Evolutionary conservation across 2,329 filamentous ascomycete species (phyloP).

Genomic region (Claviceps sp.): DNA sequence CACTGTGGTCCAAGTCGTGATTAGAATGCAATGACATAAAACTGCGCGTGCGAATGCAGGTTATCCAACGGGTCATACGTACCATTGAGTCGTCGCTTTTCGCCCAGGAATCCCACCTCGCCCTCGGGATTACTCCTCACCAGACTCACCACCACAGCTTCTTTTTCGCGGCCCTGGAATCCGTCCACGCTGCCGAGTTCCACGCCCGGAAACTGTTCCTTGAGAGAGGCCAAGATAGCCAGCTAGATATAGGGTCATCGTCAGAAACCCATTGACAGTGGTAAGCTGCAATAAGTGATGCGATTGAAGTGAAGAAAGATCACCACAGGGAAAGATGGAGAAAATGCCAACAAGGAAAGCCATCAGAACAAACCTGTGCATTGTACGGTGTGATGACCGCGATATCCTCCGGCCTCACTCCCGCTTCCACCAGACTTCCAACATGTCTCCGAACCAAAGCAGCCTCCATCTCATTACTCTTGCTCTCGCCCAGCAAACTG

Average conservation of each 20-base stretch:
- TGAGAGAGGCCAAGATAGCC: conserved; percentile 64
- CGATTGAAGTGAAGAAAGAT: too few relatives aligned
- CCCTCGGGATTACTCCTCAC: conserved; percentile 78
- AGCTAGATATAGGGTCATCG: conserved; percentile 34
- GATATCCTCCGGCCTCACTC: conserved; percentile 71
- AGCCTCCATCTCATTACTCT: conserved; percentile 87
- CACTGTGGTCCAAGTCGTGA: conserved; percentile 43
- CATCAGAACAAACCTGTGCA: conserved; percentile 54
- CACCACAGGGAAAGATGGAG: too few relatives aligned
- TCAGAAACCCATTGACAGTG: conserved; percentile 1
- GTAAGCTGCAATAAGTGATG: too few relatives aligned
- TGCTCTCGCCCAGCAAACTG: conserved; percentile 46
- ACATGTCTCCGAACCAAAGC: conserved; percentile 70
- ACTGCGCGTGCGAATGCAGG: too few relatives aligned
- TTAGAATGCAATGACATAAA: neutral
- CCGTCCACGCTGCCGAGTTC: conserved; percentile 96
- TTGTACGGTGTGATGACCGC: conserved; percentile 95
- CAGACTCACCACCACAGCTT: conserved; percentile 85
- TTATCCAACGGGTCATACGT: conserved; percentile 17
- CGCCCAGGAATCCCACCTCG: conserved; percentile 85
- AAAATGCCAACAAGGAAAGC: neutral
- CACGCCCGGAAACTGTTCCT: conserved; percentile 68
- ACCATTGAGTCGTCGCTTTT: conserved; percentile 90
- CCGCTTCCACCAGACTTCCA: conserved; percentile 58
- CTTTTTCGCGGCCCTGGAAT: conserved; percentile 94